Conservation (phyloP, 768 basidiomycete species). For the Termitomyces titanicus region DNA sequence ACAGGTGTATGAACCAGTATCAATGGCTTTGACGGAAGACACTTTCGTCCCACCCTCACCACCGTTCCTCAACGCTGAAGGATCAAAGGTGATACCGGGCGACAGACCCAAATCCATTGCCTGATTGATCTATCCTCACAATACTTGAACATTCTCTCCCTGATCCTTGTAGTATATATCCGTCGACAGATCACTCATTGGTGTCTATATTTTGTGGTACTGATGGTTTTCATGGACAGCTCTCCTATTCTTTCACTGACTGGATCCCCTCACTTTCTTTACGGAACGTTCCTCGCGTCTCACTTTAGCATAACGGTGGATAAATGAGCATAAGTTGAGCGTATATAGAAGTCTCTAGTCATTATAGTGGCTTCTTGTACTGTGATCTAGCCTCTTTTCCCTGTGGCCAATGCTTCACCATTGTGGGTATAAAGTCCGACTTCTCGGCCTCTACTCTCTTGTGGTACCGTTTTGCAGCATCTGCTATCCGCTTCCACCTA, state of each 20-base stretch:
- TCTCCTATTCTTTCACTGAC: background rate
- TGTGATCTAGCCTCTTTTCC: conserved; percentile 6
- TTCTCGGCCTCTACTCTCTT: background rate
- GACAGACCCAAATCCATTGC: conserved; percentile 45
- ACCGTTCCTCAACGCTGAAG: conserved; percentile 46
- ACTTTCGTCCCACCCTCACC: conserved; percentile 60
- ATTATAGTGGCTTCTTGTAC: conserved; percentile 9
- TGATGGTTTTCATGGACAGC: conserved; percentile 9
- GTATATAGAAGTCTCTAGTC: conserved; percentile 4
- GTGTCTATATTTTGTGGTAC: conserved; percentile 6
- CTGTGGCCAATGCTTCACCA: conserved; percentile 1
- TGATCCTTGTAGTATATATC: conserved; percentile 9
- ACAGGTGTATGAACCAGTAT: conserved; percentile 72
- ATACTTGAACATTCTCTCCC: background rate
- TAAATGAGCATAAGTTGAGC: conserved; percentile 1
- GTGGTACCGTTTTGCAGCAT: conserved; percentile 15
- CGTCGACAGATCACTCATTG: conserved; percentile 2
- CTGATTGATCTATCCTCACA: conserved; percentile 15
- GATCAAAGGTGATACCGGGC: conserved; percentile 23
- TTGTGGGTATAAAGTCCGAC: conserved; percentile 16
- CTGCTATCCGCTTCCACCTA: conserved; percentile 26
- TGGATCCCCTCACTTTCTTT: background rate
- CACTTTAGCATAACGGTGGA: background rate
- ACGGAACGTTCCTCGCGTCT: conserved; percentile 1
- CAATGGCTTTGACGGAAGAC: conserved; percentile 58